Evolutionary conservation across 345 rosid genomes (phyloP).

Genomic region (Pelargonium nanum): DNA sequence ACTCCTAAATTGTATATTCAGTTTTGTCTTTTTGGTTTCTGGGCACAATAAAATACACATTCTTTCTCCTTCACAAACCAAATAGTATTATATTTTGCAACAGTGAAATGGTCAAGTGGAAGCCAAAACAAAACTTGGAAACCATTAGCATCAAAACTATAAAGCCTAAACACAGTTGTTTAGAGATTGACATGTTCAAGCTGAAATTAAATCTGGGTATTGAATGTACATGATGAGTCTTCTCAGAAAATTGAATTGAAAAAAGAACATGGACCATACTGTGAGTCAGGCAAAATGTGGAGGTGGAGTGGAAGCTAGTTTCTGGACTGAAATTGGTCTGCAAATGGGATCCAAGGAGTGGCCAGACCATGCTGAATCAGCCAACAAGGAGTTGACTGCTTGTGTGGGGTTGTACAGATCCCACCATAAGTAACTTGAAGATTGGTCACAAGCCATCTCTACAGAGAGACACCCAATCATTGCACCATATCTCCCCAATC

Average conservation of each 20-base stretch:
- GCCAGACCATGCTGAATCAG: slow-evolving; percentile 53
- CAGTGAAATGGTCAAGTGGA: too few relatives aligned
- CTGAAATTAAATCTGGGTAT: background rate
- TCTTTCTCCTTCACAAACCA: background rate
- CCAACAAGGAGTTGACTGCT: slow-evolving; percentile 37
- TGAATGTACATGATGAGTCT: background rate
- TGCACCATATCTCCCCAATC: slow-evolving; percentile 34
- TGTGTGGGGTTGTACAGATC: slow-evolving; percentile 56
- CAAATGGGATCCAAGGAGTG: slow-evolving; percentile 28
- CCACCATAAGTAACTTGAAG: slow-evolving; percentile 53
- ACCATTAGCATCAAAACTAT: background rate
- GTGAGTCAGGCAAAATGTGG: slow-evolving; percentile 8
- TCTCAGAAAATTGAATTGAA: too few relatives aligned
- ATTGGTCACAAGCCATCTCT: slow-evolving; percentile 42
- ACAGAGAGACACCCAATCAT: slow-evolving; percentile 41
- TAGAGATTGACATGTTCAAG: too few relatives aligned
- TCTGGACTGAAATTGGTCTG: slow-evolving; percentile 28
- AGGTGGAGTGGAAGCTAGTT: slow-evolving; percentile 16
- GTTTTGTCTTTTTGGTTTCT: background rate
- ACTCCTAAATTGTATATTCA: too few relatives aligned
- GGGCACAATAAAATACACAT: background rate
- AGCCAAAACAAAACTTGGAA: too few relatives aligned
- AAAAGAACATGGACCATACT: background rate
- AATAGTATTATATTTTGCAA: background rate
- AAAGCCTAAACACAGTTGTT: too few relatives aligned